Evolutionary conservation across 2,329 filamentous ascomycete genomes (phyloP), one percentile per base, ranked within the genome.

Genomic region (Periconia macrospinosa): DNA sequence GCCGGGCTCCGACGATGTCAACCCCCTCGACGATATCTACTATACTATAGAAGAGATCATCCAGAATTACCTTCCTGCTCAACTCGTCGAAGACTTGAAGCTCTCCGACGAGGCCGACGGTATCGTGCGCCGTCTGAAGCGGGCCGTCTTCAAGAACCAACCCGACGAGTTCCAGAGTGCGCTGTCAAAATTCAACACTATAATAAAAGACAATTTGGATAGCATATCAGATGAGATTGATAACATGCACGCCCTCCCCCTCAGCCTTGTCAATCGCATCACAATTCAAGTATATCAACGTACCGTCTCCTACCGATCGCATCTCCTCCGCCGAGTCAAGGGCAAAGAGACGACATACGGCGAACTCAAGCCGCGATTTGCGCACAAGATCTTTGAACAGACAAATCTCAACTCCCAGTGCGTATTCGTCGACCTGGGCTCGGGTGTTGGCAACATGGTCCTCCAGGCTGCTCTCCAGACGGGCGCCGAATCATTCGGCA

Each of bases 291-390:
- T 91, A 19, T 97, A 97, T 76, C 87, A 92, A 65, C 90, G 94
- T 47, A 96, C 91, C 6, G 94, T 99, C 8, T 94, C 92, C 1
- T 92, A 91, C 6, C 86, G 89, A 56, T 91, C 96, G 20, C 90
- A 96, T 58, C 84, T 88, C 10, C 84, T 97, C 13, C 86, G 86
- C 54, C 87, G 90, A 64, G 97, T 97, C 72, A 86, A 94, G 68
- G 91, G 92, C 69, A 93, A 92, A 63, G 91, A 90, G 60, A 91
- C 96, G 74, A 93, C 96, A 63, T 99, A 99, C 69, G 94, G 94
- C 69, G 94, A 99, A 73, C 84, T 99, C 23, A 81, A 94, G 30
- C 89, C 92, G 18, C 86, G 87, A 1, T 95, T 99, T 69, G 84
- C 94, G 59, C 89, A 88, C 57, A 85, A 87, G 53, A 91, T 97